A percentile compares a stretch with the other conserved stretches of the same genome.
Evolutionary conservation across 495 filamentous ascomycete genomes (phyloP).

Genomic region (Penicillium angulare): DNA sequence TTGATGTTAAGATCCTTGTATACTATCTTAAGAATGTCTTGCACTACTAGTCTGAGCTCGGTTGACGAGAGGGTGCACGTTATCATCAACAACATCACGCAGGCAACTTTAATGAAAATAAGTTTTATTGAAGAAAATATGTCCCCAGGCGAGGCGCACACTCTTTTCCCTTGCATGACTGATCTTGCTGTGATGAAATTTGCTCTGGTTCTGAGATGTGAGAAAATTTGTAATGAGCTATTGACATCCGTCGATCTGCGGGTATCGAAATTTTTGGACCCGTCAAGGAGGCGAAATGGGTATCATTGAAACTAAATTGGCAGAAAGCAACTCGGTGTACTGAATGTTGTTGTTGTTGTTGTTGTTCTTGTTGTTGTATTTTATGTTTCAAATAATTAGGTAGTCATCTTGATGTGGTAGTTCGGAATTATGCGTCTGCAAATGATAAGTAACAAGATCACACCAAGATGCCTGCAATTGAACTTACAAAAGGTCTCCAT

Average conservation of each 20-base stretch:
- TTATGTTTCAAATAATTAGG: constrained; percentile 22
- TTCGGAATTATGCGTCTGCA: constrained; percentile 17
- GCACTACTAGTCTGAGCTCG: constrained; percentile 51
- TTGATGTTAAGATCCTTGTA: no score
- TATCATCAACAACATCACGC: constrained; percentile 35
- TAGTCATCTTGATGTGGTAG: constrained; percentile 24
- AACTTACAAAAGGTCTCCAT: constrained; percentile 39
- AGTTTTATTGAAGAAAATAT: constrained; percentile 39
- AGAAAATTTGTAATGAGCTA: constrained; percentile 43
- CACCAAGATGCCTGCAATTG: background rate
- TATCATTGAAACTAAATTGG: constrained; percentile 40
- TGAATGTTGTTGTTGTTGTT: no score
- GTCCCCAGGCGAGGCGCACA: constrained; percentile 25
- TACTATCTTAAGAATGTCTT: constrained; percentile 50
- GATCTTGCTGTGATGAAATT: constrained; percentile 46
- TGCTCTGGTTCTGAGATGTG: constrained; percentile 30
- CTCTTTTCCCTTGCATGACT: constrained; percentile 10
- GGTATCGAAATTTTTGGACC: constrained; percentile 27
- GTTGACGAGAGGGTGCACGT: constrained; percentile 34
- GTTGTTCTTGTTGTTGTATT: no score
- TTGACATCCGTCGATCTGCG: constrained; percentile 34
- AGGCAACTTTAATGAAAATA: constrained; percentile 40
- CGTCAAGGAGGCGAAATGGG: constrained; percentile 35
- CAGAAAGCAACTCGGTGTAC: background rate
- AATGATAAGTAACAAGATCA: constrained; percentile 1